Evolutionary conservation across 2,329 filamentous ascomycete species (phyloP), one percentile per base, ranked within the genome.

Genomic region (Colletotrichum sp.): DNA sequence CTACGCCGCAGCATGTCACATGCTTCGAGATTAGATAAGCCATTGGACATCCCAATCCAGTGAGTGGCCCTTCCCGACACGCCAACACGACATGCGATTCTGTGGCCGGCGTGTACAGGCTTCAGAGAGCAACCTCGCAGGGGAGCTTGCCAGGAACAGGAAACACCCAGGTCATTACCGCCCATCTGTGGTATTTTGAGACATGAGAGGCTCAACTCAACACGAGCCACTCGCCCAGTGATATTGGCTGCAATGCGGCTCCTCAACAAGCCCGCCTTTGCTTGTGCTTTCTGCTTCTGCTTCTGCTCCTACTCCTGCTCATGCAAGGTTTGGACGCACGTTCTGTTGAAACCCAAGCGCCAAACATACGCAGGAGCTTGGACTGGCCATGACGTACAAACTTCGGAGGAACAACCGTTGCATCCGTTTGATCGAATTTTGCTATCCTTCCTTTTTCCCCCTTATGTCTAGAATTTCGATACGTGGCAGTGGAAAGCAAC

Each of bases 321-420:
- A 60, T 44, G 52, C 71, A 76, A 75, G 72, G 71, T 70, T 75
- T 75, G 39, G 44, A 72, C 55, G 71, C 75, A 64, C 72, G 66
- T 76, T 71, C 71, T 63, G 49, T 66, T 63, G 71, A 75, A 76
- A 70, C 71, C 72, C 75, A 67, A 76, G 71, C 71, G 65, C 75
- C 75, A 75, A 71, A 75, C 75, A 44, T 28, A 39, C 21, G 36
- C 52, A n/a, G 62, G 71, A 75, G 65, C 60, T 75, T 75, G 74
- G 49, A 66, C 59, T 62, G 65, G 28, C 15, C 32, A 76, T 75
- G 71, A 75, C 66, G 67, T 76, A 34, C 49, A 63, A 55, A 68
- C 52, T 62, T 32, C n/a, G 26, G 39, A n/a, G 24, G 26, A 59
- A 52, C 16, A 73, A 49, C 24, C 55, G 44, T 62, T 62, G 66